These are phyloP conservation scores for Beauveria brongniartii DNA, from an alignment of 2,329 filamentous ascomycete genomes.

Conservation along the genomic window DNA sequence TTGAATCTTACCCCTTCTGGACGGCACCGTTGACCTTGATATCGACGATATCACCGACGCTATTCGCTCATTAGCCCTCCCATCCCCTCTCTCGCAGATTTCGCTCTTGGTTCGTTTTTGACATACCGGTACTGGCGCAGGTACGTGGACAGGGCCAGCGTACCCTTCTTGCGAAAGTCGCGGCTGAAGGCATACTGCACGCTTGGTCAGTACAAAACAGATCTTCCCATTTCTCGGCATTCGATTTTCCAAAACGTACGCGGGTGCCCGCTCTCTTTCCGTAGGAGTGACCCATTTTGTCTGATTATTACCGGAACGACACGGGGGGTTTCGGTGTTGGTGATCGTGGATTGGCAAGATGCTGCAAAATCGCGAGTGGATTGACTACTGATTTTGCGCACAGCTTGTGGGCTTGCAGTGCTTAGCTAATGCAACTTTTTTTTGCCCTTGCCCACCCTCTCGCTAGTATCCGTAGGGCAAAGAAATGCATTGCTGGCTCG, in stretches of 20 bases:
- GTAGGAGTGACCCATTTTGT: constrained; percentile 77
- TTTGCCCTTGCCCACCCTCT: constrained; percentile 12
- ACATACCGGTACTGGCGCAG: constrained; percentile 78
- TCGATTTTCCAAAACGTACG: constrained; percentile 43
- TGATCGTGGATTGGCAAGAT: constrained; percentile 33
- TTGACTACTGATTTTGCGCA: constrained; percentile 30
- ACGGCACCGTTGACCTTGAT: constrained; percentile 98
- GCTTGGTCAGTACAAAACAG: constrained; percentile 22
- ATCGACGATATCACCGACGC: constrained; percentile 97
- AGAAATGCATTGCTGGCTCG: constrained; percentile 14
- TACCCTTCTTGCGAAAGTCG: constrained; percentile 90
- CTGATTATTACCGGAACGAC: constrained; percentile 35
- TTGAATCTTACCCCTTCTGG: constrained; percentile 76
- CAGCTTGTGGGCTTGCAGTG: constrained; percentile 29
- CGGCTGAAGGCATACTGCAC: constrained; percentile 82
- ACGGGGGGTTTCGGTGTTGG: constrained; percentile 26
- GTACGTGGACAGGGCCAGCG: constrained; percentile 91
- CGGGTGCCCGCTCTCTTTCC: constrained; percentile 83
- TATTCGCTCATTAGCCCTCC: constrained; percentile 25
- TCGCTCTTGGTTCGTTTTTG: constrained; percentile 8
- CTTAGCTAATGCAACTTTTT: constrained; percentile 30
- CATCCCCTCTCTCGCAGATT: constrained; percentile 33
- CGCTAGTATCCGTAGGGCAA: constrained; percentile 24
- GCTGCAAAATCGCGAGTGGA: constrained; percentile 22
- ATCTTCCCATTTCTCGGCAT: not conserved